Base-by-base conservation (phyloP, 1,139 yeast genomes). In the Kodamaea anthophila region DNA sequence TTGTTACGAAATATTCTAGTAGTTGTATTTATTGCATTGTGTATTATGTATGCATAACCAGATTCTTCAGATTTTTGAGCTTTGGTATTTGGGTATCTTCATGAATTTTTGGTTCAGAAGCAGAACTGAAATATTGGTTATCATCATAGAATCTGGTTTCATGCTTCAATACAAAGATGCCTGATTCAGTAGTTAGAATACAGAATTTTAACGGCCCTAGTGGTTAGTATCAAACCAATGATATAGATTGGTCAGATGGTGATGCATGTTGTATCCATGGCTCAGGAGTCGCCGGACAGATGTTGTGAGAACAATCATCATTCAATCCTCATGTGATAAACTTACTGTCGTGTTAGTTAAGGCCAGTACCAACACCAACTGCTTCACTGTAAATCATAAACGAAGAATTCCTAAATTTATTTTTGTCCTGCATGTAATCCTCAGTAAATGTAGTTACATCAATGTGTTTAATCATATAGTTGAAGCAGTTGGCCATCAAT, bases 191-290 rank as follows among this genome's bases (percentile, higher is more conserved):
- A 33, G 18, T 26, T 29, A 21, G 21, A 33, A 33, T 30, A 30
- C 36, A 13, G 11, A 18, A 15, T 11, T 11, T 15, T 16, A 12
- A 15, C 13, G 21, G 15, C 15, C 18, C 23, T 30, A 19, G 14
- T 12, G 24, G 37, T 34, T 34, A 34, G 37, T 34, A 31, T 20
- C 10, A 14, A 10, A 15, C 26, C 16, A 19, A 34, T 8, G 13
- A 23, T 25, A 25, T 18, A 5, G 10, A 11, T 18, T 12, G 21
- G 45, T 81, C 91, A 81, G 91, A 78, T 81, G 93, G 93, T 81
- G 91, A 80, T 81, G 93, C 93, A 81, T 81, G 91, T 74, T 56
- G 62, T 69, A 70, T 67, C 74, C 76, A 58, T 60, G 72, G 74
- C 55, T 68, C 74, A 68, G 70, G 81, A 64, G 57, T 77, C 85